phyloP scores from a whole-genome alignment of 108 stramenopile species.

The Nitzschia palea region DNA sequence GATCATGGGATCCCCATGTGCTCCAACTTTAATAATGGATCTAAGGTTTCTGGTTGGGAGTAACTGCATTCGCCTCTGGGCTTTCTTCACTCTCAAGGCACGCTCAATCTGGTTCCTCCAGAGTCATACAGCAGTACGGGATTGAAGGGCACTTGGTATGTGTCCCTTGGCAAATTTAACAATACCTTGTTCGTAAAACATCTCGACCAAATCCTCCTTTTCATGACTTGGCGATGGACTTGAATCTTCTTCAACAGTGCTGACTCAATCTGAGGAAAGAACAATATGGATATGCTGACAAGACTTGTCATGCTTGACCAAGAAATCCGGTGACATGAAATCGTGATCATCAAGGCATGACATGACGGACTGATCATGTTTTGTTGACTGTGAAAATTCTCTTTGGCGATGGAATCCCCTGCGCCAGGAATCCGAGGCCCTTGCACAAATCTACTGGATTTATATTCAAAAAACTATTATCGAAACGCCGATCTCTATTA shows the following conservation, averaged over 20 bases:
- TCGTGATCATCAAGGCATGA: too few relatives aligned
- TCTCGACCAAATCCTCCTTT: slow-evolving; percentile 11
- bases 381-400: too few relatives aligned
- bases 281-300: slow-evolving; percentile 23
- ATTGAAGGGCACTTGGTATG: slow-evolving; percentile 67
- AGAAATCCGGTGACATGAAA: too few relatives aligned
- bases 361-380: too few relatives aligned
- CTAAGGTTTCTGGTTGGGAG: slow-evolving; percentile 40
- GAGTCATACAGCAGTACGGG: slow-evolving; percentile 52
- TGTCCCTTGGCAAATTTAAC: slow-evolving; percentile 58
- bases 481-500: too few relatives aligned
- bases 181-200: slow-evolving; percentile 62
- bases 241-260: slow-evolving; percentile 9
- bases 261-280: slow-evolving; percentile 28
- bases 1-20: slow-evolving; percentile 60
- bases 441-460: slow-evolving; percentile 24
- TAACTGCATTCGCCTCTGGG: slow-evolving; percentile 63
- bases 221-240: slow-evolving; percentile 16
- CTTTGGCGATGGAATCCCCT: slow-evolving; percentile 62
- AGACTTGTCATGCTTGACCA: too few relatives aligned
- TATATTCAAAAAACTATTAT: too few relatives aligned
- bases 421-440: slow-evolving; percentile 73
- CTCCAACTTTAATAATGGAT: slow-evolving; percentile 79
- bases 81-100: slow-evolving; percentile 36
- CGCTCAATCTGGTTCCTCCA: slow-evolving; percentile 39